phyloP scores from a whole-genome alignment of 2,329 filamentous ascomycete species.

The Pestalotiopsis sp. region DNA sequence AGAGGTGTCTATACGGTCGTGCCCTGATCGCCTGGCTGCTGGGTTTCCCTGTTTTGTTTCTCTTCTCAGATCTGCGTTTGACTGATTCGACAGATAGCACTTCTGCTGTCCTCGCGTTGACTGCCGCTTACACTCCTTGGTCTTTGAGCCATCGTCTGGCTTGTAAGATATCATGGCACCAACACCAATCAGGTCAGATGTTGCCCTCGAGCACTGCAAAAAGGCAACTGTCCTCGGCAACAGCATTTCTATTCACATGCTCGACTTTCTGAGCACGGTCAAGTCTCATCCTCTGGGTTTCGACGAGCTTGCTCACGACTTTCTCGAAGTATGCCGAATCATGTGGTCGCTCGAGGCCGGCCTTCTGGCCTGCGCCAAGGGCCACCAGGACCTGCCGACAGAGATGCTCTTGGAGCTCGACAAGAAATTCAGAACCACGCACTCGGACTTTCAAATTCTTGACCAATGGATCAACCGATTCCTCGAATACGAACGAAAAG shows the following conservation, averaged over 20 bases:
- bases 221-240: slow-evolving; percentile 63
- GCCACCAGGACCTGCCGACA: slow-evolving; percentile 54
- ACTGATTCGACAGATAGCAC: background rate
- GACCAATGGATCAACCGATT: slow-evolving; percentile 65
- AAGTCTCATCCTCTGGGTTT: slow-evolving; percentile 59
- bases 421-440: slow-evolving; percentile 63
- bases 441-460: slow-evolving; percentile 64
- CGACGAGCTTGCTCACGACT: slow-evolving; percentile 63
- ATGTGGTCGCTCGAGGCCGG: slow-evolving; percentile 72
- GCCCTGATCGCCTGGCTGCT: background rate
- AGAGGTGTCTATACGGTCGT: background rate
- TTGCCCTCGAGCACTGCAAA: slow-evolving; percentile 29
- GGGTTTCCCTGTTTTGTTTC: background rate
- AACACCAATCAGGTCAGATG: slow-evolving; percentile 5
- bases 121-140: background rate
- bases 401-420: slow-evolving; percentile 67
- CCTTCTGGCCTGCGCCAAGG: slow-evolving; percentile 54
- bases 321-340: slow-evolving; percentile 67
- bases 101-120: background rate
- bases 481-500: slow-evolving; percentile 64
- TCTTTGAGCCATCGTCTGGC: background rate
- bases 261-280: slow-evolving; percentile 63
- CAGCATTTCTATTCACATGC: slow-evolving; percentile 65
- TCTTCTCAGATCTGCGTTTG: background rate
- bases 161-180: slow-evolving; percentile 8